Conservation (phyloP, 1,284 basidiomycete species). For the Polyporus tsugae region DNA sequence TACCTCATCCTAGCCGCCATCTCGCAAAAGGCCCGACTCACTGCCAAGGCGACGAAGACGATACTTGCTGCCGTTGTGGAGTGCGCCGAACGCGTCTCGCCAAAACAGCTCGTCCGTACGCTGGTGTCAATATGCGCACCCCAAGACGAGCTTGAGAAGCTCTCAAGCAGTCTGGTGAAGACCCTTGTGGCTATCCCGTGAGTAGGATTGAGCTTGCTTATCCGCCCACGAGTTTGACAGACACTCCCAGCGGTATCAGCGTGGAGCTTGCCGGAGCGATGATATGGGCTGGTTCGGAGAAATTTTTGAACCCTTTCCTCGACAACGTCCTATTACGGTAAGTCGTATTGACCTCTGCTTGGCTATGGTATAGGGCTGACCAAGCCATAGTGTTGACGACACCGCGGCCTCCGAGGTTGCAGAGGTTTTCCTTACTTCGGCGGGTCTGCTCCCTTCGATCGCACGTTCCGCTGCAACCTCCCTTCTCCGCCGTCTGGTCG, state of each 20-base stretch:
- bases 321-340: slow-evolving; percentile 55
- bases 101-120: slow-evolving; percentile 65
- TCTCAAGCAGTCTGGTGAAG: slow-evolving; percentile 53
- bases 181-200: slow-evolving; percentile 55
- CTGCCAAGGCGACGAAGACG: slow-evolving; percentile 61
- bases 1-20: slow-evolving; percentile 75
- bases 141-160: slow-evolving; percentile 57
- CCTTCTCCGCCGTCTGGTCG: slow-evolving; percentile 48
- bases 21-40: slow-evolving; percentile 68
- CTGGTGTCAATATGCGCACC: slow-evolving; percentile 65
- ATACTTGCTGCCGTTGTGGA: slow-evolving; percentile 64
- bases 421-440: slow-evolving; percentile 52
- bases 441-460: slow-evolving; percentile 50
- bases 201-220: slow-evolving; percentile 35
- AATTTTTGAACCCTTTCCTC: slow-evolving; percentile 64
- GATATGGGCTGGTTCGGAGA: slow-evolving; percentile 63
- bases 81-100: slow-evolving; percentile 55
- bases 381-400: slow-evolving; percentile 50
- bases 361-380: background rate
- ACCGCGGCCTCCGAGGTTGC: slow-evolving; percentile 48
- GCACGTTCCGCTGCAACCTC: slow-evolving; percentile 52
- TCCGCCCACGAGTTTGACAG: background rate
- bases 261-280: slow-evolving; percentile 54
- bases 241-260: slow-evolving; percentile 52
- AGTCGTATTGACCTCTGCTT: slow-evolving; percentile 18